phyloP scores from a whole-genome alignment of 805 yeast genomes.

The Cyberlindnera maritima region DNA sequence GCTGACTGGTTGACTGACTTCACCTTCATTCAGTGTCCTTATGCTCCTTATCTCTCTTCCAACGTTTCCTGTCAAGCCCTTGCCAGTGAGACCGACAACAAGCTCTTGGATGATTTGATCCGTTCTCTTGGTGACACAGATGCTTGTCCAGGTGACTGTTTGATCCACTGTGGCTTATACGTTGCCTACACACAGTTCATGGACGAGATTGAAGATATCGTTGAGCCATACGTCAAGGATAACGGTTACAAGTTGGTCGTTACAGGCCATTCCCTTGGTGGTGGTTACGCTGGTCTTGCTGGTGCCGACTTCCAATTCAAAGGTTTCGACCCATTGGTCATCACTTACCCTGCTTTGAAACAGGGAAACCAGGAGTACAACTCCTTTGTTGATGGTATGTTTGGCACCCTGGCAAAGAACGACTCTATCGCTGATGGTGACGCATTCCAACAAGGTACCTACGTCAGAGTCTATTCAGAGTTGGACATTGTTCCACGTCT shows the following conservation, averaged over 20 bases:
- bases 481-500: constrained; percentile 57
- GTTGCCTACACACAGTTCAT: constrained; percentile 43
- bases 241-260: constrained; percentile 46
- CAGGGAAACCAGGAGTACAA: constrained; percentile 54
- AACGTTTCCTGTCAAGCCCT: constrained; percentile 1
- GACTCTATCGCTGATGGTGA: constrained; percentile 31
- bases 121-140: constrained; percentile 6
- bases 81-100: not conserved
- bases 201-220: constrained; percentile 33
- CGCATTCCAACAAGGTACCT: constrained; percentile 26
- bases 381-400: constrained; percentile 49
- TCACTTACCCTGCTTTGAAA: constrained; percentile 65
- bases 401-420: constrained; percentile 37
- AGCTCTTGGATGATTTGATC: not conserved
- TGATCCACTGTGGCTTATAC: constrained; percentile 64
- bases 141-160: constrained; percentile 46
- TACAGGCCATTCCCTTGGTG: constrained; percentile 78
- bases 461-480: constrained; percentile 54
- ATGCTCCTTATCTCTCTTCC: constrained; percentile 3
- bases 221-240: constrained; percentile 34
- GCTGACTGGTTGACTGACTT: constrained; percentile 67
- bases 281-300: constrained; percentile 60
- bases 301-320: constrained; percentile 59
- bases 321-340: constrained; percentile 54
- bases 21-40: constrained; percentile 13